These are phyloP conservation scores for Mikania micrantha DNA, from an alignment of 129 eudicot species.

Conservation along the genomic window DNA sequence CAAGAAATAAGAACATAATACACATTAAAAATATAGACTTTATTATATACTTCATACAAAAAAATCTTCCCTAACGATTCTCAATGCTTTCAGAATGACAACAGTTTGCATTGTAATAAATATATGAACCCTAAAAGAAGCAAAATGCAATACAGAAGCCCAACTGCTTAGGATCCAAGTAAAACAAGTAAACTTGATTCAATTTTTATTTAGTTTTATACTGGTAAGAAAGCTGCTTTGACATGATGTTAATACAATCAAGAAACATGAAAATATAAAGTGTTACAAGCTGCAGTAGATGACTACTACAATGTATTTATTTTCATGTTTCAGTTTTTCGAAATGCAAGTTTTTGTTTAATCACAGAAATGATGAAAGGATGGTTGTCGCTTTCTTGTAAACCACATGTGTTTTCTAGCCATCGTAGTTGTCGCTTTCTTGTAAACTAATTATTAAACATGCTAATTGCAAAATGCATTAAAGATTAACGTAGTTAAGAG, in stretches of 20 bases:
- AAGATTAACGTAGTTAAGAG: not conserved
- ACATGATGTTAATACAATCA: not conserved
- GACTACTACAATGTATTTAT: not conserved
- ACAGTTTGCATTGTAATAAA: not conserved
- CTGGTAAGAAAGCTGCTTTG: not conserved
- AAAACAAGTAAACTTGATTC: not conserved
- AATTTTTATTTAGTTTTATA: not conserved
- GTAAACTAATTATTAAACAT: slow-evolving; percentile 1
- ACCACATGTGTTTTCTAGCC: not conserved
- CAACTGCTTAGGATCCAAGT: not conserved
- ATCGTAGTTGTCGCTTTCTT: not conserved
- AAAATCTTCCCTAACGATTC: not conserved
- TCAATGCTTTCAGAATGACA: not conserved
- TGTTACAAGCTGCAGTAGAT: not conserved
- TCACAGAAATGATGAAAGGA: not conserved
- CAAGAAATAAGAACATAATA: not conserved
- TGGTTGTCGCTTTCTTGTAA: no score
- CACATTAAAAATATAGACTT: not conserved
- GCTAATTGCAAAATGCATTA: not conserved
- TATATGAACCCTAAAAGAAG: not conserved
- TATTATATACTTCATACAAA: not conserved
- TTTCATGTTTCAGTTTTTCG: not conserved
- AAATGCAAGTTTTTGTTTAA: not conserved
- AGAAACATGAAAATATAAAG: not conserved
- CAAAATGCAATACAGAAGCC: not conserved